Conservation (phyloP, 495 filamentous ascomycete species). For the Aspergillus mulundensis region DNA sequence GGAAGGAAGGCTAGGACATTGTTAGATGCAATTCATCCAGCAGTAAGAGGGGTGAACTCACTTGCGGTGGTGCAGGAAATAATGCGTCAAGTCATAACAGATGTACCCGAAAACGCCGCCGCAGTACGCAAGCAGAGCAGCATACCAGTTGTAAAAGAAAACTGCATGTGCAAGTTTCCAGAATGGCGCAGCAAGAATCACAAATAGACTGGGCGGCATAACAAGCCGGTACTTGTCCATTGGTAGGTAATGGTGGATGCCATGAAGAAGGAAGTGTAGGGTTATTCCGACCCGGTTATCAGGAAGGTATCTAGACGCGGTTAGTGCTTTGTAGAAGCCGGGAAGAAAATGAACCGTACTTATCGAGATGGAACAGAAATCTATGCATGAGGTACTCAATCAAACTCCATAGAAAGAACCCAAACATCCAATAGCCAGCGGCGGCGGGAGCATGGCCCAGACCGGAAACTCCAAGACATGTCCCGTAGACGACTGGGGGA, state of each 20-base stretch:
- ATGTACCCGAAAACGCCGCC: slow-evolving; percentile 95
- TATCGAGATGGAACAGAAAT: slow-evolving; percentile 90
- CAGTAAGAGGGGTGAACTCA: slow-evolving; percentile 33
- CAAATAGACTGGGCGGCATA: slow-evolving; percentile 91
- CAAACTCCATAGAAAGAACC: slow-evolving; percentile 78
- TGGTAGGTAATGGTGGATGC: slow-evolving; percentile 95
- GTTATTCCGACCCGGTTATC: slow-evolving; percentile 89
- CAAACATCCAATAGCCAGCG: slow-evolving; percentile 56
- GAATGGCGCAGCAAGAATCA: slow-evolving; percentile 81
- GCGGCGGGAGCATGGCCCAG: slow-evolving; percentile 41
- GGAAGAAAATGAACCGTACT: slow-evolving; percentile 49
- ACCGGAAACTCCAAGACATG: slow-evolving; percentile 60
- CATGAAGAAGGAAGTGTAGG: slow-evolving; percentile 89
- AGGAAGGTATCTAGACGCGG: slow-evolving; percentile 64
- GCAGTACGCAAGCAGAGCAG: slow-evolving; percentile 71
- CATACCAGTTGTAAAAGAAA: slow-evolving; percentile 81
- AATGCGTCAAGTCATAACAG: slow-evolving; percentile 96
- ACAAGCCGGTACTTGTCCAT: slow-evolving; percentile 98
- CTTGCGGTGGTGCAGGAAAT: slow-evolving; percentile 98
- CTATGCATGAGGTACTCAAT: slow-evolving; percentile 89
- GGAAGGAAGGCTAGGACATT: slow-evolving; percentile 57
- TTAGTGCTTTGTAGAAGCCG: slow-evolving; percentile 10
- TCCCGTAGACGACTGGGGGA: slow-evolving; percentile 73
- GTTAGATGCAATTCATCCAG: slow-evolving; percentile 13
- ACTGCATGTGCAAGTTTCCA: slow-evolving; percentile 86